Percentiles rank a stretch among this genome's conserved stretches.
These are phyloP conservation scores for Diaporthe sp. DNA, from an alignment of 2,329 filamentous ascomycete genomes.

Conservation along the genomic window DNA sequence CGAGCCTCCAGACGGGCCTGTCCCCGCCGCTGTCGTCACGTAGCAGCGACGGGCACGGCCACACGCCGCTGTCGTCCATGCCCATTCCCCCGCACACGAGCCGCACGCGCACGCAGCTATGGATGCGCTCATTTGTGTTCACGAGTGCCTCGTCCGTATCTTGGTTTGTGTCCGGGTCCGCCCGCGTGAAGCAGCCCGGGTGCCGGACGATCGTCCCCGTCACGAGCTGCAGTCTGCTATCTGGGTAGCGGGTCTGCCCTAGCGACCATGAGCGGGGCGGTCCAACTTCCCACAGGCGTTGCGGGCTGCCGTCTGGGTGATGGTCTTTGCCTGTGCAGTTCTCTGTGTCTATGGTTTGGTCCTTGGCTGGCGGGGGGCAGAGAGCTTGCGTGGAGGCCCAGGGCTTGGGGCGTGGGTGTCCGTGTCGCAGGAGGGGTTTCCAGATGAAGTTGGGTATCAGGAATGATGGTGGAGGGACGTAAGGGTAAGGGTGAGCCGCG, in stretches of 20 bases:
- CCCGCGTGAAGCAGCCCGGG: conserved; percentile 54
- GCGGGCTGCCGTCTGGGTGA: conserved; percentile 44
- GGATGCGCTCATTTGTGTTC: conserved; percentile 56
- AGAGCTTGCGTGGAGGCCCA: conserved; percentile 45
- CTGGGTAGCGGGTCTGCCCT: conserved; percentile 49
- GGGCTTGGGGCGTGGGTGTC: conserved; percentile 40
- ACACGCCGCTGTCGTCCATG: conserved; percentile 53
- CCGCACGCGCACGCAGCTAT: conserved; percentile 49
- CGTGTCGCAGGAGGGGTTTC: conserved; percentile 39
- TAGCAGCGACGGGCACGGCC: conserved; percentile 49
- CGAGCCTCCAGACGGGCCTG: conserved; percentile 47
- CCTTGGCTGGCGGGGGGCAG: conserved; percentile 44
- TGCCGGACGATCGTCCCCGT: conserved; percentile 49
- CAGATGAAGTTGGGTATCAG: conserved; percentile 42
- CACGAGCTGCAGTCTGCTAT: conserved; percentile 46
- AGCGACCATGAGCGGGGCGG: conserved; percentile 48
- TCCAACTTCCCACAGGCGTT: conserved; percentile 44
- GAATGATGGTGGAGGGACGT: conserved; percentile 41
- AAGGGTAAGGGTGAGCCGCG: conserved; percentile 52
- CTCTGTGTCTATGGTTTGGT: conserved; percentile 44
- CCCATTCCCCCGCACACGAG: conserved; percentile 48
- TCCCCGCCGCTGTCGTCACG: conserved; percentile 32
- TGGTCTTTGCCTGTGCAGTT: conserved; percentile 48
- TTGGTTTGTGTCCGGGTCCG: conserved; percentile 55
- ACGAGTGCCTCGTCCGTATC: conserved; percentile 53